These are phyloP conservation scores for Teratosphaeria nubilosa DNA, from an alignment of 2,329 filamentous ascomycete species.

Conservation along the genomic window DNA sequence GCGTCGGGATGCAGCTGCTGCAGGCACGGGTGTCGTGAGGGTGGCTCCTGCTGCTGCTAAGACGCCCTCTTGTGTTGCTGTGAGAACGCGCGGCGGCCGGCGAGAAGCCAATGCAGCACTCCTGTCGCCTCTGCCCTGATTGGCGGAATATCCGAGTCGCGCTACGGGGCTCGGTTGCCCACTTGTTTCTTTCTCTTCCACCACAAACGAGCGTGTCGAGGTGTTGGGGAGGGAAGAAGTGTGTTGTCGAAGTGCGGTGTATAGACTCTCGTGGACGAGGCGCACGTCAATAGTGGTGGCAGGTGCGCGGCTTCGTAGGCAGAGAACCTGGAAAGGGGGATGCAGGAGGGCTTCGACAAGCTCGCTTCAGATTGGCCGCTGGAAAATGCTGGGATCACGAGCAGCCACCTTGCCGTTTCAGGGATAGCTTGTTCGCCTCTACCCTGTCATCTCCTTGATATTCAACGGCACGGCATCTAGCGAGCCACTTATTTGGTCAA, in stretches of 20 bases:
- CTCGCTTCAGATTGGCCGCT: not conserved
- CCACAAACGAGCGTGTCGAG: constrained; percentile 1
- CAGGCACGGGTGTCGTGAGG: constrained; percentile 7
- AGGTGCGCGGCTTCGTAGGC: not conserved
- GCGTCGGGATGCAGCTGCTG: not conserved
- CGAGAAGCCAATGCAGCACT: constrained; percentile 16
- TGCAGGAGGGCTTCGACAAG: not conserved
- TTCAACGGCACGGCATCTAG: not conserved
- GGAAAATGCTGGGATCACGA: not conserved
- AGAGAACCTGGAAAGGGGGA: not conserved
- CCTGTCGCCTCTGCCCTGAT: constrained; percentile 13
- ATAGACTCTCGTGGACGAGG: not conserved
- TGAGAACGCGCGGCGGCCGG: constrained; percentile 21
- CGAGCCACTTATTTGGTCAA: not conserved
- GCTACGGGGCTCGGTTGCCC: not conserved
- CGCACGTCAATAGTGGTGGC: not conserved
- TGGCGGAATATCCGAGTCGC: constrained; percentile 12
- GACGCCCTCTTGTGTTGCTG: constrained; percentile 19
- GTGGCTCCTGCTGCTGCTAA: constrained; percentile 3
- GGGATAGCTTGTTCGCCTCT: not conserved
- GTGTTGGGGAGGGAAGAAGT: not conserved
- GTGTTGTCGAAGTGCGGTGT: not conserved
- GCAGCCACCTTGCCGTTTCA: not conserved
- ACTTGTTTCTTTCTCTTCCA: not conserved
- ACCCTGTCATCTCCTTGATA: not conserved